A percentile compares a stretch with the other conserved stretches of the same genome.
phyloP scores from a whole-genome alignment of 2,329 filamentous ascomycete genomes.

The Chrysoporthe puriensis region DNA sequence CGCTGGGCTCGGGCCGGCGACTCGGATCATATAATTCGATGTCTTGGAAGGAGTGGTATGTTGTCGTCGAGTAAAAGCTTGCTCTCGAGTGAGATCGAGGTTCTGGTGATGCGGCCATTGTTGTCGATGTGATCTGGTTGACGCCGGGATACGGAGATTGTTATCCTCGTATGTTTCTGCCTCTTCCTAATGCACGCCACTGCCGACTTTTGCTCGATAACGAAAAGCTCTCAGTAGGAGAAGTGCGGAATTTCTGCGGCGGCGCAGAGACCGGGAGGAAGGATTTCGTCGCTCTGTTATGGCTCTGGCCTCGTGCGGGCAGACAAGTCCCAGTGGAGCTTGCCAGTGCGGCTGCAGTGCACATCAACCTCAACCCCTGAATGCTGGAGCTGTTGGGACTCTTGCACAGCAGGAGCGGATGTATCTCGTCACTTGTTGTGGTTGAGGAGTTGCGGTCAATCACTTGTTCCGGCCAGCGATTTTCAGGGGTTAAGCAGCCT shows the following conservation, averaged over 20 bases:
- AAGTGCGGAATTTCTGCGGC: background rate
- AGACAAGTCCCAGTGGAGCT: slow-evolving; percentile 21
- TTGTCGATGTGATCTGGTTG: slow-evolving; percentile 9
- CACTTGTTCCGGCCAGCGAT: background rate
- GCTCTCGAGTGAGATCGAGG: slow-evolving; percentile 40
- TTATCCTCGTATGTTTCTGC: background rate
- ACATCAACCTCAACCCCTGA: slow-evolving; percentile 26
- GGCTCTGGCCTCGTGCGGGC: slow-evolving; percentile 20
- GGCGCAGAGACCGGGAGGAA: slow-evolving; percentile 6
- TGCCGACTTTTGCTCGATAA: background rate
- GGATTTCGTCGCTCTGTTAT: slow-evolving; percentile 21
- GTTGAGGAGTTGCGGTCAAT: slow-evolving; percentile 25
- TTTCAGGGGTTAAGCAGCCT: slow-evolving; percentile 8
- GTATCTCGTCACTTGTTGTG: background rate
- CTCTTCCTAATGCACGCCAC: background rate
- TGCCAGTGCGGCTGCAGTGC: slow-evolving; percentile 13
- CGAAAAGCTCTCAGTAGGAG: background rate
- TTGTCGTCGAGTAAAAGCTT: slow-evolving; percentile 52
- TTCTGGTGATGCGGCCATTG: slow-evolving; percentile 23
- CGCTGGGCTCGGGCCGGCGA: slow-evolving; percentile 34
- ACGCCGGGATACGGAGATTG: slow-evolving; percentile 1
- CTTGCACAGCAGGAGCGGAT: slow-evolving; percentile 10
- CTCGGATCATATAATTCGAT: slow-evolving; percentile 50
- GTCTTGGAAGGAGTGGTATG: slow-evolving; percentile 59
- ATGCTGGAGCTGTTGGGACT: slow-evolving; percentile 9